Evolutionary conservation across 352 stramenopile genomes (phyloP), one percentile per base, ranked within the genome.

Genomic region (Globisporangium camurandrum): DNA sequence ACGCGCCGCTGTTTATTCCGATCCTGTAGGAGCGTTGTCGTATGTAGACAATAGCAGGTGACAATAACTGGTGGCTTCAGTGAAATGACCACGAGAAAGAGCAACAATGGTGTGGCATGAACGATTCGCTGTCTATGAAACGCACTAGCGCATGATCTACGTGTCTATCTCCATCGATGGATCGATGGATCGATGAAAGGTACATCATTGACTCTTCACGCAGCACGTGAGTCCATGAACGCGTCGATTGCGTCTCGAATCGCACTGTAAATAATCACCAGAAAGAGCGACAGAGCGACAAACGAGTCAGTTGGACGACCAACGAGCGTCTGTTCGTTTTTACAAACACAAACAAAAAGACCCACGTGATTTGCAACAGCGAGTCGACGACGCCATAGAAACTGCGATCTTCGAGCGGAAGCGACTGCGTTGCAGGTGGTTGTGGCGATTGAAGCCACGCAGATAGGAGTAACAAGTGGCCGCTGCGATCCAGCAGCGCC

Each of bases 311-410:
- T 20, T 11, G 30, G n/a, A n/a, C n/a, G n/a, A n/a, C n/a, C n/a
- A n/a, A n/a, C n/a, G n/a, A n/a, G n/a, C n/a, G n/a, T n/a, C n/a
- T n/a, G n/a, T n/a, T n/a, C n/a, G n/a, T 34, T 7, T 11, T 34
- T 7, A 7, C 7, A 34, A 7, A 1, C 30, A 11, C 30, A 12
- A 7, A 34, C 30, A 34, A 36, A 44, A 22, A 2, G n/a, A 38
- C 57, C 36, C 59, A 86, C 78, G 57, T 72, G 53, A 90, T 84
- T 56, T 90, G 79, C 23, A 90, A 60, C 11, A 90, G 63, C 36
- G 79, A 85, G 56, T 90, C 79, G 37, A 90, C 59, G 9, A 90
- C 53, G 12, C 79, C 79, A 36, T 84, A 86, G 56, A 90, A 87
- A 12, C 61, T 61, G 27, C 79, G 79, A 40, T 85, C 58, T 38